phyloP scores from a whole-genome alignment of 2,329 filamentous ascomycete genomes.

The Aspergillus novofumigatus region DNA sequence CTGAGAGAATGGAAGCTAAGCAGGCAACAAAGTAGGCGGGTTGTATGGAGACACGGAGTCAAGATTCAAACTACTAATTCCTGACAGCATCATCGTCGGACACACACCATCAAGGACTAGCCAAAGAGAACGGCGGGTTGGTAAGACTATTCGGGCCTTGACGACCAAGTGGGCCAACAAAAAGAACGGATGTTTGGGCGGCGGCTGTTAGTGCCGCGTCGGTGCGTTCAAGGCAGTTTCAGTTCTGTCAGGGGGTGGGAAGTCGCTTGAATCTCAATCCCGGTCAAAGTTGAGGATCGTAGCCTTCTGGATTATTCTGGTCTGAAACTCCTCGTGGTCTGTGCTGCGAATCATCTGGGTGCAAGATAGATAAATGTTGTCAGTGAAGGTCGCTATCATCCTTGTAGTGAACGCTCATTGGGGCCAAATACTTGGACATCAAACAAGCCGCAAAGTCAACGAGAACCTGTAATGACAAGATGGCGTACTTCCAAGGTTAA shows the following conservation, averaged over 20 bases:
- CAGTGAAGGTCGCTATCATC: background rate
- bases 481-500: background rate
- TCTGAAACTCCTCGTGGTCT: background rate
- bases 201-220: background rate
- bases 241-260: background rate
- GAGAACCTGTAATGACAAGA: background rate
- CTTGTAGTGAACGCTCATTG: background rate
- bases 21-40: background rate
- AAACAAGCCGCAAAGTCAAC: background rate
- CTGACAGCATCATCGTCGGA: background rate
- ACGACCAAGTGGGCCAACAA: background rate
- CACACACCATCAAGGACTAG: background rate
- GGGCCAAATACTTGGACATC: background rate
- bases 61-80: background rate
- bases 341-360: background rate
- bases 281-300: background rate
- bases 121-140: background rate
- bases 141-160: background rate
- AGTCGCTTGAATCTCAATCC: background rate
- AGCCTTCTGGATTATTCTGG: background rate
- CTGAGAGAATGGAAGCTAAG: background rate
- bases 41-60: background rate
- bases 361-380: background rate
- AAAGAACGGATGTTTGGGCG: background rate
- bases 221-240: background rate